phyloP scores from a whole-genome alignment of 768 basidiomycete species.

The Chalciporus piperatus region DNA sequence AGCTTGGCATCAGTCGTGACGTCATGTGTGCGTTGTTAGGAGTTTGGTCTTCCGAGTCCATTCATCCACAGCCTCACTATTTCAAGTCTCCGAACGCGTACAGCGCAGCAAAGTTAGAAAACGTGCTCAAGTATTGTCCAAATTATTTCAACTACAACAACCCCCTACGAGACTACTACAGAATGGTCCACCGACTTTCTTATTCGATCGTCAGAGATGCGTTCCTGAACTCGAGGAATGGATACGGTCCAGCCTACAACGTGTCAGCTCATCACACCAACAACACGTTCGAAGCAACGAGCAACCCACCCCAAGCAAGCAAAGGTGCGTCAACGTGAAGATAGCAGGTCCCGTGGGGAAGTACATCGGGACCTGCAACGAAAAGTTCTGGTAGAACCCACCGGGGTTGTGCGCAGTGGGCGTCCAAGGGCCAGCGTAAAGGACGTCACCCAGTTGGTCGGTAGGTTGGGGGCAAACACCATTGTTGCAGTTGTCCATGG shows the following conservation, averaged over 20 bases:
- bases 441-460: conserved; percentile 20
- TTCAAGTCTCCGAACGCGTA: not conserved
- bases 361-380: conserved; percentile 12
- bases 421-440: conserved; percentile 29
- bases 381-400: conserved; percentile 30
- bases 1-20: not conserved
- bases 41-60: too few species aligned
- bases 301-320: conserved; percentile 27
- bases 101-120: not conserved
- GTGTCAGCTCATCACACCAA: not conserved
- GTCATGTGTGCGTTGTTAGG: too few species aligned
- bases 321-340: conserved; percentile 29
- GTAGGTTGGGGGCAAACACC: conserved; percentile 23
- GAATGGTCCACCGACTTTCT: not conserved
- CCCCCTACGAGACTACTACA: too few species aligned
- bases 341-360: conserved; percentile 20
- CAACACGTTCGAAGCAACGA: not conserved
- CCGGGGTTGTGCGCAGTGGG: conserved; percentile 16
- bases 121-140: not conserved
- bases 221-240: conserved; percentile 30
- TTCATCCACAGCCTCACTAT: too few species aligned
- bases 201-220: conserved; percentile 17
- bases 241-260: conserved; percentile 22
- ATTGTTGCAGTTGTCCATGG: conserved; percentile 17
- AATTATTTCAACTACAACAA: not conserved